Conservation (phyloP, 2,329 filamentous ascomycete species). For the Cordyceps cateniannulata region DNA sequence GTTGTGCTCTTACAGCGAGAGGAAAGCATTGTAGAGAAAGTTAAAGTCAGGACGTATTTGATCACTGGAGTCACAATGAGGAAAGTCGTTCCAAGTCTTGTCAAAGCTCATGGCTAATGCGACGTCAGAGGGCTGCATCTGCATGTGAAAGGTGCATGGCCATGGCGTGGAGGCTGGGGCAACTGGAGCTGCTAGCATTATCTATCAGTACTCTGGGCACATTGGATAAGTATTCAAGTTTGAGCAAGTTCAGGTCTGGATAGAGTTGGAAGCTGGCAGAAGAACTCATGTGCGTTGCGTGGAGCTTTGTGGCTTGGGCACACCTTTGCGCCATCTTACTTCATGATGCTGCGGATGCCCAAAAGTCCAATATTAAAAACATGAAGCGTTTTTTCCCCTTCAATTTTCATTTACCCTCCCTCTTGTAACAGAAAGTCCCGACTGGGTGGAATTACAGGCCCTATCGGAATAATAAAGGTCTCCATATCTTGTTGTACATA, state of each 20-base stretch:
- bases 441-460: neutral
- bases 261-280: neutral
- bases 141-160: slow-evolving; percentile 7
- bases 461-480: neutral
- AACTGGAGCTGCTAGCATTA: neutral
- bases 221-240: neutral
- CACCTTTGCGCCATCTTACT: neutral
- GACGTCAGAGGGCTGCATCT: slow-evolving; percentile 12
- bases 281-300: neutral
- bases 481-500: neutral
- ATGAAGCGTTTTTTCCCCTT: too few relatives aligned
- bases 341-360: neutral
- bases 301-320: neutral
- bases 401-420: too few relatives aligned
- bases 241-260: neutral
- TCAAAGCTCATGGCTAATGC: neutral
- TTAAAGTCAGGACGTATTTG: neutral
- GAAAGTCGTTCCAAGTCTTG: neutral
- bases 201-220: neutral
- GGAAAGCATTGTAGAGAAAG: neutral
- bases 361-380: neutral
- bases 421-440: neutral
- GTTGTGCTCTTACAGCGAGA: neutral
- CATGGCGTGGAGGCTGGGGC: neutral
- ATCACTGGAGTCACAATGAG: neutral